A percentile compares a stretch with the other conserved stretches of the same genome.
phyloP scores from a whole-genome alignment of 1,139 yeast species.

The Hemisphaericaspora xylofermentans region DNA sequence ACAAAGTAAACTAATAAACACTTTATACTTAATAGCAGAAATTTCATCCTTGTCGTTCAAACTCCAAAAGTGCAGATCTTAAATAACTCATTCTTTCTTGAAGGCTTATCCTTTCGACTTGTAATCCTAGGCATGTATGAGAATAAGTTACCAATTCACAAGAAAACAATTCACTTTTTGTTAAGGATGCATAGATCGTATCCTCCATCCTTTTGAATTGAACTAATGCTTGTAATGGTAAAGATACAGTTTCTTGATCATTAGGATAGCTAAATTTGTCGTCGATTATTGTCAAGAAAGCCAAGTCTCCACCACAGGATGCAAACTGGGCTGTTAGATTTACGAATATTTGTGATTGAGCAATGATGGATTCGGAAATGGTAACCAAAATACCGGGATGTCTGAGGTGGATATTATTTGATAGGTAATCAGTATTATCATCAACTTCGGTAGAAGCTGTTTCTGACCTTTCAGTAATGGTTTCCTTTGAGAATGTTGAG shows the following conservation, averaged over 20 bases:
- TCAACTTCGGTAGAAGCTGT: too few species aligned
- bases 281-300: neutral
- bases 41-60: neutral
- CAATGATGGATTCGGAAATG: neutral
- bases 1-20: too few species aligned
- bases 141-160: neutral
- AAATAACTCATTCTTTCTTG: neutral
- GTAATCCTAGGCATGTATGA: neutral
- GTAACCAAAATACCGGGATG: neutral
- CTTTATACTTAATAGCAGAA: too few species aligned
- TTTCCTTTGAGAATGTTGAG: too few species aligned
- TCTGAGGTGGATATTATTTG: too few species aligned
- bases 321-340: neutral
- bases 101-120: neutral
- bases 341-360: neutral
- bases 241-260: neutral
- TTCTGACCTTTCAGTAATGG: too few species aligned
- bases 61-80: neutral
- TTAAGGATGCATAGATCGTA: neutral
- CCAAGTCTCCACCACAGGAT: neutral
- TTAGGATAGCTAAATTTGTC: neutral
- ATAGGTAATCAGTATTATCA: too few species aligned
- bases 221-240: neutral
- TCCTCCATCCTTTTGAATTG: neutral
- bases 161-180: neutral